These are phyloP conservation scores for Moringa oleifera DNA, from an alignment of 345 rosid genomes.

Conservation along the genomic window DNA sequence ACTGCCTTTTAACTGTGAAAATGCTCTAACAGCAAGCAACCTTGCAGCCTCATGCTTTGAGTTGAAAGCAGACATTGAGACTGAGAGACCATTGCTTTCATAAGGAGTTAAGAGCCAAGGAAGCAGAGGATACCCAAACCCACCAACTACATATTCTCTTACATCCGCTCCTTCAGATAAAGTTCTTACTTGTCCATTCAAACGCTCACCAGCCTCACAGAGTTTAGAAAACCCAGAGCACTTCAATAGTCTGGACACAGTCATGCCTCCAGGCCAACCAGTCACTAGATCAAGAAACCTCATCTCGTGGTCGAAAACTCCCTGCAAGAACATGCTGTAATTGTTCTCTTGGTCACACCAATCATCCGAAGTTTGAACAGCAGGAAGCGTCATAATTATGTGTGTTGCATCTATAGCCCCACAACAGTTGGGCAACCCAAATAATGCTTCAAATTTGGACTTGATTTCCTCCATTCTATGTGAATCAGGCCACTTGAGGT, in stretches of 20 bases:
- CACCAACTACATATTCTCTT: slow-evolving; percentile 82
- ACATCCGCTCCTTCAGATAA: slow-evolving; percentile 30
- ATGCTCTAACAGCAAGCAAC: slow-evolving; percentile 59
- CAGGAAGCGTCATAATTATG: slow-evolving; percentile 87
- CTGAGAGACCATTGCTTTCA: slow-evolving; percentile 25
- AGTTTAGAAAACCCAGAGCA: slow-evolving; percentile 77
- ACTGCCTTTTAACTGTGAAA: slow-evolving; percentile 77
- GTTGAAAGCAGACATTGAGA: slow-evolving; percentile 39
- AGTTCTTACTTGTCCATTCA: slow-evolving; percentile 50
- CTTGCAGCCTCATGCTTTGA: slow-evolving; percentile 56
- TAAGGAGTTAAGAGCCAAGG: slow-evolving; percentile 93
- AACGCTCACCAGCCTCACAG: slow-evolving; percentile 52
- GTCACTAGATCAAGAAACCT: slow-evolving; percentile 91
- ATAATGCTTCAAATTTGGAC: slow-evolving; percentile 49
- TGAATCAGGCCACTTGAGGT: slow-evolving; percentile 80
- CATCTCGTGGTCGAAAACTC: slow-evolving; percentile 83
- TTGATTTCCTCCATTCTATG: slow-evolving; percentile 59
- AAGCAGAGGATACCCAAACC: slow-evolving; percentile 70
- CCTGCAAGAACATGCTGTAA: slow-evolving; percentile 86
- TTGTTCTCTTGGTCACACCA: slow-evolving; percentile 93
- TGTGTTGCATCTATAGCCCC: slow-evolving; percentile 88
- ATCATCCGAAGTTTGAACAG: slow-evolving; percentile 91
- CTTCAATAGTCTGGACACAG: slow-evolving; percentile 52
- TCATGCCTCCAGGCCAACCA: slow-evolving; percentile 95
- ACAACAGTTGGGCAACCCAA: slow-evolving; percentile 85